Conservation (phyloP, 1,139 yeast species). For the Saccharomyces hybrid region DNA sequence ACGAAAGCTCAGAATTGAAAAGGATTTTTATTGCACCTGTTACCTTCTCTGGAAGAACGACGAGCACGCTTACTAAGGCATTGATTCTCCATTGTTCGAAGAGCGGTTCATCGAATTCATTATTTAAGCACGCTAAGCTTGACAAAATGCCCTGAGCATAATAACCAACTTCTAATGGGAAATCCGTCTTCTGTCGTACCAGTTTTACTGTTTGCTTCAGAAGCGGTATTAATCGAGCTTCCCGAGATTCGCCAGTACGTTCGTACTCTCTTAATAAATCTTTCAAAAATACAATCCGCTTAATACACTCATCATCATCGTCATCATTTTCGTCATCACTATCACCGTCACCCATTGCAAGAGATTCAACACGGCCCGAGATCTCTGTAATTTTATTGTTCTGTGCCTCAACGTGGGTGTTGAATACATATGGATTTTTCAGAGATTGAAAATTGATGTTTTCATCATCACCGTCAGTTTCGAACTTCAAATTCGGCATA, state of each 20-base stretch:
- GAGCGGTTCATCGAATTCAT: conserved; percentile 41
- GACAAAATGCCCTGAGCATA: conserved; percentile 44
- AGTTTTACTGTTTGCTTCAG: conserved; percentile 29
- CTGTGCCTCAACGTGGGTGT: background rate
- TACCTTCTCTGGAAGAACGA: conserved; percentile 38
- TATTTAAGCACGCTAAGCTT: conserved; percentile 39
- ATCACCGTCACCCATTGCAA: conserved; percentile 15
- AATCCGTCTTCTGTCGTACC: conserved; percentile 32
- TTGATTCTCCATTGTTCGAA: conserved; percentile 53
- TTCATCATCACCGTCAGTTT: background rate
- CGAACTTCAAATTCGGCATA: conserved; percentile 15
- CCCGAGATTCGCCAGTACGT: conserved; percentile 12
- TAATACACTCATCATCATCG: conserved; percentile 8
- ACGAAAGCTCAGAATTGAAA: conserved; percentile 54
- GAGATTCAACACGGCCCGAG: conserved; percentile 3
- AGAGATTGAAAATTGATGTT: conserved; percentile 22
- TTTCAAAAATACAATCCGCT: conserved; percentile 30
- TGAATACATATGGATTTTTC: background rate
- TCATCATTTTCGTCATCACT: conserved; percentile 19
- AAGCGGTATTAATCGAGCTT: conserved; percentile 13
- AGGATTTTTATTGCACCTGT: conserved; percentile 38
- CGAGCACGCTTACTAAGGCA: conserved; percentile 49
- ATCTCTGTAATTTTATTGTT: background rate
- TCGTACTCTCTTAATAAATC: conserved; percentile 29
- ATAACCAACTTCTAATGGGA: conserved; percentile 33